phyloP scores from a whole-genome alignment of 306 rosid genomes.

The Prunus campanulata region DNA sequence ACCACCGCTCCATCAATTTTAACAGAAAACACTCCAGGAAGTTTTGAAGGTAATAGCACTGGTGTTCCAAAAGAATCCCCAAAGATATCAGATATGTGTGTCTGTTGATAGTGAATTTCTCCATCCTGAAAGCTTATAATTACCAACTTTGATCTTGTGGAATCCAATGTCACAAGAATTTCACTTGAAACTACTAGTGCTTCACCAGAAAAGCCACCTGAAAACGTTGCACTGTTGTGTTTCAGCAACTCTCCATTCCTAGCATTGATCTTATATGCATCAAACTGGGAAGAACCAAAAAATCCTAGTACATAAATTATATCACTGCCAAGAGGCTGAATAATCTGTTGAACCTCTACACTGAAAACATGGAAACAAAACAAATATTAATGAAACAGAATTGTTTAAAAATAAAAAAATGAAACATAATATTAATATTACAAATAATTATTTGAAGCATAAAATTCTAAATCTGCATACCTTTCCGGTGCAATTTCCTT shows the following conservation, averaged over 20 bases:
- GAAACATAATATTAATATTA: not conserved
- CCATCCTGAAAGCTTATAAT: slow-evolving; percentile 57
- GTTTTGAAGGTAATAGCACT: slow-evolving; percentile 60
- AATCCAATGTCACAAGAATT: slow-evolving; percentile 65
- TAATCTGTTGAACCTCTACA: slow-evolving; percentile 65
- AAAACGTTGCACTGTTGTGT: slow-evolving; percentile 45
- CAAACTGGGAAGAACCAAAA: slow-evolving; percentile 59
- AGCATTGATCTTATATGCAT: slow-evolving; percentile 54
- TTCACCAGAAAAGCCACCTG: slow-evolving; percentile 68
- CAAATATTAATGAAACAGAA: slow-evolving; percentile 28
- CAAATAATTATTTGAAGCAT: slow-evolving; percentile 1
- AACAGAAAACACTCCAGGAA: slow-evolving; percentile 68
- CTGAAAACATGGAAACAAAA: slow-evolving; percentile 53
- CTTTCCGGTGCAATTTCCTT: slow-evolving; percentile 68
- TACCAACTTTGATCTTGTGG: slow-evolving; percentile 56
- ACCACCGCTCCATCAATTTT: slow-evolving; percentile 39
- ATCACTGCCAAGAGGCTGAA: slow-evolving; percentile 57
- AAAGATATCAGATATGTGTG: slow-evolving; percentile 49
- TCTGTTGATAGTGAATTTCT: slow-evolving; percentile 50
- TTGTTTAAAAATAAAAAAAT: slow-evolving; percentile 14
- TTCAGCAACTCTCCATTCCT: slow-evolving; percentile 76
- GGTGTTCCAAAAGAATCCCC: slow-evolving; percentile 55
- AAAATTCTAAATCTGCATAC: slow-evolving; percentile 34
- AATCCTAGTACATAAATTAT: slow-evolving; percentile 59
- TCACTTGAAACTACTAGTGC: slow-evolving; percentile 59